Evolutionary conservation across 345 rosid genomes (phyloP), one percentile per base, ranked within the genome.

Genomic region (Limnanthes douglasii): DNA sequence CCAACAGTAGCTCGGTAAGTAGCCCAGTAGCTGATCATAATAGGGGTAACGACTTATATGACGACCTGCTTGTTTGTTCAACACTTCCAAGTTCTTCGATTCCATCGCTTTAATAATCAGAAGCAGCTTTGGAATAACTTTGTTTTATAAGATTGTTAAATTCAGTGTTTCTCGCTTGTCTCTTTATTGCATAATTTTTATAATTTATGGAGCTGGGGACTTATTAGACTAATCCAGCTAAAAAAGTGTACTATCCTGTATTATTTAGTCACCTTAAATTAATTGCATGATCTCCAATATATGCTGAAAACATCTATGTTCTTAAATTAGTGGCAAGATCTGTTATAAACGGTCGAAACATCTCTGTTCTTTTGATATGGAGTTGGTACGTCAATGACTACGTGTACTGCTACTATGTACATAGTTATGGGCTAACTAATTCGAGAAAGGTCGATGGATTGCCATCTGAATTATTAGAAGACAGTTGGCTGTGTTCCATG

Each of bases 1-100:
- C 88, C 13, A 78, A 62, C 49, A 59, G 74, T 61, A 73, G 88
- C 51, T 61, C 88, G 2, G 67, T 54, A 8, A 67, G 72, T 56
- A 73, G 83, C 39, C 54, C 78, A 0, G 15, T 50, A 12, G 51
- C 74, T 43, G 74, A 46, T 37, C 54, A 37, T 63, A 64, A 62
- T 39, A 69, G 53, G 59, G 54, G 35, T 32, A 51, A 29, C 5
- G 53, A 41, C 41, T 40, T 49, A 2, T 41, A 52, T 0, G 53
- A 60, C 6, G 63, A 63, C 12, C 39, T 43, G 43, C 44, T 46
- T 8, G 51, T 61, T 21, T n/a, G 30, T 12, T 51, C 69, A 9
- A 55, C 45, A 18, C 45, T 47, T 25, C 34, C 11, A 11, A 62
- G 60, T 32, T 37, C 50, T 35, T 31, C 53, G 6, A 19, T 50